These are phyloP conservation scores for Roridomyces roridus DNA, from an alignment of 768 basidiomycete genomes.

Conservation along the genomic window DNA sequence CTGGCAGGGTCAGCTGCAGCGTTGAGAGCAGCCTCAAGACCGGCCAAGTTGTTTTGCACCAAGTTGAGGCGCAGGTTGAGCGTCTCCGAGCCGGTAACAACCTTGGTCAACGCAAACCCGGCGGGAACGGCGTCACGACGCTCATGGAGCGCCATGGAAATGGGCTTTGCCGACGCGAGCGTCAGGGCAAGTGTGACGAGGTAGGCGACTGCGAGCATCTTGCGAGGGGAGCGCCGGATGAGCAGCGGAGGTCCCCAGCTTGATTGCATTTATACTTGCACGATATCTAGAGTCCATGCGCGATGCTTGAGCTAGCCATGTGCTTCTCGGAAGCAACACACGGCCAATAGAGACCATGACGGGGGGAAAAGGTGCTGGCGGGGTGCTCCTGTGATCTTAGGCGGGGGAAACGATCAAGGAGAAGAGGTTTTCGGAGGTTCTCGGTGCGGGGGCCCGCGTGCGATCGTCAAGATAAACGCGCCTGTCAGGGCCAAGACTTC, in stretches of 20 bases:
- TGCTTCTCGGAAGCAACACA: background rate
- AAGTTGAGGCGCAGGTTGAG: conserved; percentile 41
- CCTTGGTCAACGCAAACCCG: conserved; percentile 29
- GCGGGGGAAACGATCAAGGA: too few species aligned
- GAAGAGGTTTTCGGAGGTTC: too few species aligned
- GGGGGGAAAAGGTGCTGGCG: too few species aligned
- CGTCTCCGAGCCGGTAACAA: conserved; percentile 25
- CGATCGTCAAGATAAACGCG: too few species aligned
- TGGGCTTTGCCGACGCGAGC: conserved; percentile 23
- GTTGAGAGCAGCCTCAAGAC: conserved; percentile 37
- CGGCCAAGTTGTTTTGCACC: conserved; percentile 35
- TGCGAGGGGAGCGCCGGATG: conserved; percentile 1
- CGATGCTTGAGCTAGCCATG: conserved; percentile 2
- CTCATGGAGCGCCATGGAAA: conserved; percentile 27
- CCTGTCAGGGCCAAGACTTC: too few species aligned
- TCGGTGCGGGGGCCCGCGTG: too few species aligned
- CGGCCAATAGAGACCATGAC: background rate
- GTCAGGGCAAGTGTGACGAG: conserved; percentile 18
- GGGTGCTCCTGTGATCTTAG: too few species aligned
- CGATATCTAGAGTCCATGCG: conserved; percentile 16
- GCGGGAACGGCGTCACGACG: conserved; percentile 26
- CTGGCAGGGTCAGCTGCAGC: conserved; percentile 38
- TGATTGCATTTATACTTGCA: conserved; percentile 10
- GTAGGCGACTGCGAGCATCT: conserved; percentile 20
- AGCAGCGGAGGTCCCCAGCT: background rate